These are phyloP conservation scores for Gynostemma pentaphyllum DNA, from an alignment of 306 rosid species.

Conservation along the genomic window DNA sequence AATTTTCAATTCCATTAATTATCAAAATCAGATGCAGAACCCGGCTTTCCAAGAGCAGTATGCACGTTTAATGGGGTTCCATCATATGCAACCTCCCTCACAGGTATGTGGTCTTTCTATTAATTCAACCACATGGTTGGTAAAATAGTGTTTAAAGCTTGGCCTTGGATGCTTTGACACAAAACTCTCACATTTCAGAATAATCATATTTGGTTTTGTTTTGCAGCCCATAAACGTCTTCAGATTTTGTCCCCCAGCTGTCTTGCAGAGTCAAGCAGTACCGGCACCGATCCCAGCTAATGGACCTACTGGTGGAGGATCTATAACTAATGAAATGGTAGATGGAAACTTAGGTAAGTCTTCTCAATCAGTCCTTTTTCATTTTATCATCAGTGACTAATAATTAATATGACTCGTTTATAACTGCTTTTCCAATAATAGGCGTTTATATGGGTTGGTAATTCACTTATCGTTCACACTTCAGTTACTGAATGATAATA, in stretches of 20 bases:
- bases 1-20: slow-evolving; percentile 34
- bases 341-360: slow-evolving; percentile 33
- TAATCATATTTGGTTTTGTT: not conserved
- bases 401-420: not conserved
- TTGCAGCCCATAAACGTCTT: slow-evolving; percentile 48
- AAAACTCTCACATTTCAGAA: not conserved
- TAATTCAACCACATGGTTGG: not conserved
- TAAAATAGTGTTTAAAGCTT: not conserved
- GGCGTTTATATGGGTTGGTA: not conserved
- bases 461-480: not conserved
- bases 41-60: slow-evolving; percentile 49
- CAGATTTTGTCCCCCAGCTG: slow-evolving; percentile 42
- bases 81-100: slow-evolving; percentile 49
- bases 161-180: not conserved
- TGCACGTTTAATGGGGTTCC: slow-evolving; percentile 59
- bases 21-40: slow-evolving; percentile 57
- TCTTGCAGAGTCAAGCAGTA: slow-evolving; percentile 36
- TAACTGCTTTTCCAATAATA: not conserved
- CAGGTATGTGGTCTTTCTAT: slow-evolving; percentile 37
- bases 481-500: too few relatives aligned
- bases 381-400: not conserved
- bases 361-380: not conserved
- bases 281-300: slow-evolving; percentile 23
- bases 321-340: slow-evolving; percentile 23
- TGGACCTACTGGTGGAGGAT: slow-evolving; percentile 33